Base-by-base conservation (phyloP, 2,329 filamentous ascomycete genomes). In the Didymella pinodella region DNA sequence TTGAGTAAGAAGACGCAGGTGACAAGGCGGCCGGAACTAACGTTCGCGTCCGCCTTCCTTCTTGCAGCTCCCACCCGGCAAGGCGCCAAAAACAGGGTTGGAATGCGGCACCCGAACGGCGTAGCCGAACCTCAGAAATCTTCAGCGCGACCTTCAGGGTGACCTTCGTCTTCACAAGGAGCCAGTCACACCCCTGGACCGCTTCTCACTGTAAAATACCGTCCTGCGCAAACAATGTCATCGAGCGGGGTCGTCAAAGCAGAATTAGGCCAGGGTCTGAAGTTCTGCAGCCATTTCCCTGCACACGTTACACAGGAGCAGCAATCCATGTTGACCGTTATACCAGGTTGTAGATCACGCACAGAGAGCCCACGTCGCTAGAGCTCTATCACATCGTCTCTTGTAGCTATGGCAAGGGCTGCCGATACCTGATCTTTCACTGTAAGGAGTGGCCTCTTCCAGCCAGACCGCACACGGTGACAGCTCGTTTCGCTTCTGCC, bases 31-130 rank as follows among this genome's bases (percentile, higher is more conserved):
- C 47, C 47, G 46, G 22, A 22, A 22, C 50, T 50, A 54, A 46
- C 46, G 46, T 47, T 54, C 43, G 50, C 50, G n/a, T 34, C 38
- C 45, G 38, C 25, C 22, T 34, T 26, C 44, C 43, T 25, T 54
- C 46, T 25, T 43, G 56, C 51, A 57, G 29, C 25, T 52, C 50
- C 56, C 56, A 59, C 56, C 50, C 41, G 56, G 54, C 40, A 20
- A 51, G 20, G 18, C 46, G 28, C 45, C 20, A 32, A 44, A 52
- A 58, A 36, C 47, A 54, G 44, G 50, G 56, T 47, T 59, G 26
- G 31, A 36, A 0, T 22, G 32, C 56, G 46, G 40, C 32, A 36
- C 28, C 28, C 36, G n/a, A 18, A 20, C 32, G n/a, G 49, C 50
- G 49, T 40, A 22, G 51, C 56, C 25, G 40, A 32, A 59, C 40